Percentiles rank a stretch among this genome's conserved stretches.
Evolutionary conservation across 768 basidiomycete genomes (phyloP).

Genomic region (Tulasnella sp.): DNA sequence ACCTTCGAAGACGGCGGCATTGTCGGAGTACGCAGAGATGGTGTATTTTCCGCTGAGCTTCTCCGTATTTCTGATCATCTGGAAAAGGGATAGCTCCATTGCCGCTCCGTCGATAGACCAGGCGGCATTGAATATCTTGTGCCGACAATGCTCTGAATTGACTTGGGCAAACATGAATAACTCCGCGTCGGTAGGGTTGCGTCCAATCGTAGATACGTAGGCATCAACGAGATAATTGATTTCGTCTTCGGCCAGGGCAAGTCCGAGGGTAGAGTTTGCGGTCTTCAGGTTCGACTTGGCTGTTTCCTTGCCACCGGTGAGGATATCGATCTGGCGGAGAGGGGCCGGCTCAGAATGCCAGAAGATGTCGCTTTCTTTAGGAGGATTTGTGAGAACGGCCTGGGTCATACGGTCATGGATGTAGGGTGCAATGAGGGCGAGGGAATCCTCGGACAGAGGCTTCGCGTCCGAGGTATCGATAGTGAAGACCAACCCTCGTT

Average conservation of each 20-base stretch:
- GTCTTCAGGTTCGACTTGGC: conserved; percentile 52
- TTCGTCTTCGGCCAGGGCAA: conserved; percentile 81
- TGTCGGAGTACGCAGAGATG: conserved; percentile 95
- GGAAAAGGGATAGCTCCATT: conserved; percentile 67
- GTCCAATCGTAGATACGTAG: conserved; percentile 66
- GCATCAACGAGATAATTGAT: conserved; percentile 85
- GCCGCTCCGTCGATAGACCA: conserved; percentile 75
- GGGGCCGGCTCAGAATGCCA: conserved; percentile 47
- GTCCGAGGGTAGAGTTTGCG: conserved; percentile 77
- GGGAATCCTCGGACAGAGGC: conserved; percentile 33
- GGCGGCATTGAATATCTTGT: conserved; percentile 98
- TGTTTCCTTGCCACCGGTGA: conserved; percentile 23
- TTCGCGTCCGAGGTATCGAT: conserved; percentile 37
- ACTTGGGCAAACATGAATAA: conserved; percentile 99
- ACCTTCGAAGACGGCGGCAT: conserved; percentile 88
- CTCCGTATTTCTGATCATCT: conserved; percentile 97
- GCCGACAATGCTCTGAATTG: conserved; percentile 98
- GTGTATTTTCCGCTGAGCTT: conserved; percentile 60
- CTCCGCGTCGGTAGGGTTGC: conserved; percentile 93
- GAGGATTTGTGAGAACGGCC: conserved; percentile 44
- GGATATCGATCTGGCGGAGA: conserved; percentile 60
- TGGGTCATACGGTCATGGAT: conserved; percentile 98
- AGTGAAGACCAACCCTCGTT: conserved; percentile 66
- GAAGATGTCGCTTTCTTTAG: conserved; percentile 40
- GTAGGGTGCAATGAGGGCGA: conserved; percentile 49